These are phyloP conservation scores for Schizopora paradoxa DNA, from an alignment of 1,284 basidiomycete genomes.

Conservation along the genomic window DNA sequence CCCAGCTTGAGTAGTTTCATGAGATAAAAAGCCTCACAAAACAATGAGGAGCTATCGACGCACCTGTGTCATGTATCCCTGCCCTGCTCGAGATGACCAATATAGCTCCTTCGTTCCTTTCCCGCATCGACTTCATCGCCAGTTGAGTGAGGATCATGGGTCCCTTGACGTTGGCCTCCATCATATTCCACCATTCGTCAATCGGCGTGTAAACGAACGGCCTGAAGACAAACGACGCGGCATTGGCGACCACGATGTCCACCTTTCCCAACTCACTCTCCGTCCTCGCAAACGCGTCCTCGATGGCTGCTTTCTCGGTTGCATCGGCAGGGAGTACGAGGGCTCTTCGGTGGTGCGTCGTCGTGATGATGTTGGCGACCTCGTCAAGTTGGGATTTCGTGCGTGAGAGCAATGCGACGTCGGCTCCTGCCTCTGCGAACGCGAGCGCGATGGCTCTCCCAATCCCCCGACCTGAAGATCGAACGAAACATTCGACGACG, in stretches of 20 bases:
- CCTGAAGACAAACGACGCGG: not conserved
- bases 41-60: not conserved
- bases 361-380: constrained; percentile 1
- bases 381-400: constrained; percentile 1
- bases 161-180: constrained; percentile 6
- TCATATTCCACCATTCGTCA: constrained; percentile 6
- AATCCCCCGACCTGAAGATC: constrained; percentile 2
- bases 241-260: constrained; percentile 6
- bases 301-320: constrained; percentile 1
- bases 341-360: not conserved
- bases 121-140: constrained; percentile 3
- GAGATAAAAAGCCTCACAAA: no score
- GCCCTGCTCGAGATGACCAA: constrained; percentile 4
- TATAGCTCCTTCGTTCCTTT: not conserved
- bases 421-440: constrained; percentile 5
- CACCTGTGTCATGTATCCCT: not conserved
- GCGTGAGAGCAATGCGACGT: constrained; percentile 7
- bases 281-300: not conserved
- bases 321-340: constrained; percentile 5
- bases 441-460: constrained; percentile 6
- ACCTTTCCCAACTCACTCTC: constrained; percentile 1
- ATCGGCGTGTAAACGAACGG: constrained; percentile 5
- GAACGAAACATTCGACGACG: not conserved
- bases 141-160: constrained; percentile 8
- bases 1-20: not conserved